These are phyloP conservation scores for Monilinia vaccinii-corymbosi DNA, from an alignment of 2,329 filamentous ascomycete genomes.

Conservation along the genomic window DNA sequence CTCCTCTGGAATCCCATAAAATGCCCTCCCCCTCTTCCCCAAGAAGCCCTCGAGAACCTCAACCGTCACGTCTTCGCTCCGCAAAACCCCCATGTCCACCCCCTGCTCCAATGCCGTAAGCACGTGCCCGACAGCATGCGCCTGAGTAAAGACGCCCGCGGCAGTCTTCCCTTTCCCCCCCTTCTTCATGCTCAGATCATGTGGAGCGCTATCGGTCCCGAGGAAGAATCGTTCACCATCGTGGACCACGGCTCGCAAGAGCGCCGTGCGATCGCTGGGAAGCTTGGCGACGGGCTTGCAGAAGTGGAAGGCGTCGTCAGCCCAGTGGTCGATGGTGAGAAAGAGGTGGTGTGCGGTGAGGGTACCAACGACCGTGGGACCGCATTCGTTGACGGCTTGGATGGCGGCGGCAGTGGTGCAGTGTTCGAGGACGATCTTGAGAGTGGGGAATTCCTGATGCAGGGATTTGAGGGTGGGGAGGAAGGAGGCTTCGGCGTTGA, in stretches of 20 bases:
- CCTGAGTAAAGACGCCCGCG: constrained; percentile 73
- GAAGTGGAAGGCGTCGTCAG: constrained; percentile 12
- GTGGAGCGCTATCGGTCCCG: constrained; percentile 53
- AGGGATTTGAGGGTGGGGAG: constrained; percentile 68
- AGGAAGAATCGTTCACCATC: constrained; percentile 61
- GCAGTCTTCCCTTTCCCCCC: constrained; percentile 36
- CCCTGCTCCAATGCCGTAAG: background rate
- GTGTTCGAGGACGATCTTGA: constrained; percentile 68
- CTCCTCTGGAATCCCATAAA: background rate
- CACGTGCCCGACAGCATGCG: constrained; percentile 5
- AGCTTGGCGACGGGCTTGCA: constrained; percentile 42
- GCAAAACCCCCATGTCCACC: background rate
- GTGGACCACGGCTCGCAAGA: constrained; percentile 45
- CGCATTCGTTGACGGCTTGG: constrained; percentile 65
- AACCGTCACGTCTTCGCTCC: background rate
- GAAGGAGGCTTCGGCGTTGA: constrained; percentile 56
- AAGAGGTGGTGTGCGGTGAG: constrained; percentile 12
- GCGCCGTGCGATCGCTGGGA: constrained; percentile 39
- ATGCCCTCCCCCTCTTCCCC: background rate
- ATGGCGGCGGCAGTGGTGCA: constrained; percentile 78
- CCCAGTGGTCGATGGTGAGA: constrained; percentile 8
- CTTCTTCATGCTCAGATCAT: constrained; percentile 49
- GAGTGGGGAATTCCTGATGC: constrained; percentile 61
- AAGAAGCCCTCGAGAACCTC: constrained; percentile 8
- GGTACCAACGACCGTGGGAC: constrained; percentile 52